A percentile compares a stretch with the other conserved stretches of the same genome.
phyloP scores from a whole-genome alignment of 2,329 filamentous ascomycete species.

The Scedosporium dehoogii region DNA sequence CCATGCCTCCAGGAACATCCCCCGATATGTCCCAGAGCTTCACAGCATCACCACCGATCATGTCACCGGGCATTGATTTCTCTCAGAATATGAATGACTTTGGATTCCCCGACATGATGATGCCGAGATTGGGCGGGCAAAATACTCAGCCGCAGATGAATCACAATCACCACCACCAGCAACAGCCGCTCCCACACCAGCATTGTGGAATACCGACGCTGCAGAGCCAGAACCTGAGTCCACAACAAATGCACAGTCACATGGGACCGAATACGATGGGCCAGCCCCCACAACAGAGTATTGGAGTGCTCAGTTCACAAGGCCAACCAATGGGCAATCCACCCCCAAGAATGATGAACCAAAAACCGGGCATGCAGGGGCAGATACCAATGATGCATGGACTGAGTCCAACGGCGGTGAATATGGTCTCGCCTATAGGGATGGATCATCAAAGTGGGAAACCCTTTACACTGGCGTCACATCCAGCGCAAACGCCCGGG shows the following conservation, averaged over 20 bases:
- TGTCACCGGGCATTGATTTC: constrained; percentile 44
- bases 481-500: constrained; percentile 23
- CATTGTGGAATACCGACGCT: constrained; percentile 6
- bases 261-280: constrained; percentile 2
- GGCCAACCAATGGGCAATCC: constrained; percentile 21
- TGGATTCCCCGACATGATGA: constrained; percentile 41
- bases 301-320: constrained; percentile 15
- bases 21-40: constrained; percentile 36
- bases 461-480: constrained; percentile 17
- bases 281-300: constrained; percentile 2
- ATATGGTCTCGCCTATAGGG: constrained; percentile 13
- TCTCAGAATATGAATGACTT: constrained; percentile 33
- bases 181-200: constrained; percentile 7
- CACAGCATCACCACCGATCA: constrained; percentile 40
- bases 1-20: constrained; percentile 16
- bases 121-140: constrained; percentile 33
- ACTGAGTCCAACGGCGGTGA: constrained; percentile 11
- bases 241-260: constrained; percentile 14
- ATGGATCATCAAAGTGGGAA: constrained; percentile 13
- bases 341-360: background rate
- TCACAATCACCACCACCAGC: constrained; percentile 5
- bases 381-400: constrained; percentile 9
- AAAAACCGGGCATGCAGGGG: background rate
- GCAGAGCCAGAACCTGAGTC: constrained; percentile 11
- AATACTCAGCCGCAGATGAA: constrained; percentile 16